Evolutionary conservation across 139 green algal species (phyloP).

Genomic region (Closterium sp.): DNA sequence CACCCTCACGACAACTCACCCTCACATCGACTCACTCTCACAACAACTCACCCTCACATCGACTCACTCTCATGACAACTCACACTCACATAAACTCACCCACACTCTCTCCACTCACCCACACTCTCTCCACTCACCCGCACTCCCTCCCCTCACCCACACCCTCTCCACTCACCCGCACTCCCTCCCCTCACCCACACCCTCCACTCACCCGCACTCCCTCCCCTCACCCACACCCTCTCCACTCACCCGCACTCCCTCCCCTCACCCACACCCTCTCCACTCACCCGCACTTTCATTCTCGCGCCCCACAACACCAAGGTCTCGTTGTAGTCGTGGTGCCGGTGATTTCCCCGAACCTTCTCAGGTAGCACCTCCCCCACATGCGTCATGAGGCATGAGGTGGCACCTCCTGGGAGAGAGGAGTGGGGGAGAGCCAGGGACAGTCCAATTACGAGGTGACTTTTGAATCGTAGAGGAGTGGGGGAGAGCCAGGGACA

Average conservation of each 20-base stretch:
- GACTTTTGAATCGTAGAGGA: too few relatives aligned
- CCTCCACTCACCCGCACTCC: background rate
- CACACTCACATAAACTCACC: background rate
- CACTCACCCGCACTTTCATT: slow-evolving; percentile 22
- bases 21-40: too few relatives aligned
- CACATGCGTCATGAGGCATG: slow-evolving; percentile 30
- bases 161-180: background rate
- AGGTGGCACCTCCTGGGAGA: slow-evolving; percentile 13
- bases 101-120: too few relatives aligned
- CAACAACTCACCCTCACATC: background rate
- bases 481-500: too few relatives aligned
- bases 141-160: background rate
- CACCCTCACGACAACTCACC: too few relatives aligned
- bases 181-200: background rate
- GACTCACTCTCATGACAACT: too few relatives aligned
- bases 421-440: background rate
- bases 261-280: background rate
- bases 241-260: background rate
- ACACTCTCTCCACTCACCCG: background rate
- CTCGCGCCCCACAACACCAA: slow-evolving; percentile 43
- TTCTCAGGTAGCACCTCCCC: slow-evolving; percentile 23
- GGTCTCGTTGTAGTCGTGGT: slow-evolving; percentile 44
- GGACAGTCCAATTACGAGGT: background rate
- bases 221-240: background rate
- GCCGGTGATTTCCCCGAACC: slow-evolving; percentile 36